These are phyloP conservation scores for Isabelozyma pseudorhagii DNA, from an alignment of 805 yeast genomes.

Conservation along the genomic window DNA sequence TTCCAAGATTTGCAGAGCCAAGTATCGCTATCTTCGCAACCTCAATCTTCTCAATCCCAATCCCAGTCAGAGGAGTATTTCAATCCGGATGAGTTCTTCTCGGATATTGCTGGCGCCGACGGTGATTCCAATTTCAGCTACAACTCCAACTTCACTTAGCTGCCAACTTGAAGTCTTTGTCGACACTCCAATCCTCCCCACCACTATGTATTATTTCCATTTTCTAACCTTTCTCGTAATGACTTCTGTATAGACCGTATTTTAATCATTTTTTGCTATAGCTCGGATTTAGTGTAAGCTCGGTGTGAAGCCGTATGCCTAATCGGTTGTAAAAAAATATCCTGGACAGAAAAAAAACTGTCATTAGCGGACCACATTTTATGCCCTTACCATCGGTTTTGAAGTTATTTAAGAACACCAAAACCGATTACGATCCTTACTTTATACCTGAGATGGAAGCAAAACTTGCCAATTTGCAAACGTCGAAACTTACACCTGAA, in stretches of 20 bases:
- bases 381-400: not conserved
- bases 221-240: not conserved
- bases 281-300: not conserved
- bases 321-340: not conserved
- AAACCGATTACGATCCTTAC: not conserved
- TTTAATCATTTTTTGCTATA: not conserved
- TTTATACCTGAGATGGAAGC: not conserved
- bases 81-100: conserved; percentile 25
- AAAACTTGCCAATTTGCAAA: not conserved
- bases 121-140: not conserved
- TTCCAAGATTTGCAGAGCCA: not conserved
- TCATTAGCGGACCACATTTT: not conserved
- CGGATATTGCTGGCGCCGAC: conserved; percentile 13
- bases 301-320: not conserved
- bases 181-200: not conserved
- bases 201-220: not conserved
- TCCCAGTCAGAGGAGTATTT: conserved; percentile 7
- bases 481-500: not conserved
- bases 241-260: not conserved
- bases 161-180: not conserved
- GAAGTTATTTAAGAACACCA: not conserved
- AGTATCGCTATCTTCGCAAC: not conserved
- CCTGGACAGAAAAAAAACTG: not conserved
- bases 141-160: not conserved
- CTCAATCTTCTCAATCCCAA: conserved; percentile 3